Percentiles rank a stretch among this genome's conserved stretches.
These are phyloP conservation scores for Teunomyces pallodes DNA, from an alignment of 805 yeast species.

Conservation along the genomic window DNA sequence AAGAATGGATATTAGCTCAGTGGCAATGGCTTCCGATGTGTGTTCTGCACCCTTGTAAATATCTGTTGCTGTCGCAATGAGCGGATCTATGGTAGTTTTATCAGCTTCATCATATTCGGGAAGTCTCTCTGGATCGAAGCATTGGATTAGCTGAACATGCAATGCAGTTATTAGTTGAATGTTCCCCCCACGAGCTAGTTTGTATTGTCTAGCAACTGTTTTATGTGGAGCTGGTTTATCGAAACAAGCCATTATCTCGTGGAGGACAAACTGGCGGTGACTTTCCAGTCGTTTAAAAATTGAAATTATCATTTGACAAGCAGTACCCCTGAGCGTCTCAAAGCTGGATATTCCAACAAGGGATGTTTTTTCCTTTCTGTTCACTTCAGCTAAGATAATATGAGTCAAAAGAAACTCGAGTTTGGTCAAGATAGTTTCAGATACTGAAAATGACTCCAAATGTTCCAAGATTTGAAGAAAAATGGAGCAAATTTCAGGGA, in stretches of 20 bases:
- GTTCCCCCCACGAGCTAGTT: conserved; percentile 41
- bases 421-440: conserved; percentile 55
- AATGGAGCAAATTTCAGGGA: conserved; percentile 12
- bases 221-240: conserved; percentile 50
- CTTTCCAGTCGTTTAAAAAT: conserved; percentile 40
- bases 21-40: conserved; percentile 26
- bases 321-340: conserved; percentile 24
- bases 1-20: conserved; percentile 16
- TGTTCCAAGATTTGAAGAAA: conserved; percentile 10
- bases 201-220: conserved; percentile 39
- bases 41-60: conserved; percentile 6
- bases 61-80: neutral
- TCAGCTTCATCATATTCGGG: neutral
- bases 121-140: conserved; percentile 20
- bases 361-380: conserved; percentile 19
- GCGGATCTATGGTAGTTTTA: neutral
- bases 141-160: conserved; percentile 41
- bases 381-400: conserved; percentile 39
- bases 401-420: conserved; percentile 52
- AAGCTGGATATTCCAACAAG: conserved; percentile 17
- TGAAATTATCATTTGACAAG: conserved; percentile 27
- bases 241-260: conserved; percentile 55
- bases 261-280: conserved; percentile 60
- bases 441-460: conserved; percentile 13
- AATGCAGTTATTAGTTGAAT: conserved; percentile 51